Evolutionary conservation across 164 flowering plant genomes (phyloP), one percentile per base, ranked within the genome.

Genomic region (Echeveria elegans): DNA sequence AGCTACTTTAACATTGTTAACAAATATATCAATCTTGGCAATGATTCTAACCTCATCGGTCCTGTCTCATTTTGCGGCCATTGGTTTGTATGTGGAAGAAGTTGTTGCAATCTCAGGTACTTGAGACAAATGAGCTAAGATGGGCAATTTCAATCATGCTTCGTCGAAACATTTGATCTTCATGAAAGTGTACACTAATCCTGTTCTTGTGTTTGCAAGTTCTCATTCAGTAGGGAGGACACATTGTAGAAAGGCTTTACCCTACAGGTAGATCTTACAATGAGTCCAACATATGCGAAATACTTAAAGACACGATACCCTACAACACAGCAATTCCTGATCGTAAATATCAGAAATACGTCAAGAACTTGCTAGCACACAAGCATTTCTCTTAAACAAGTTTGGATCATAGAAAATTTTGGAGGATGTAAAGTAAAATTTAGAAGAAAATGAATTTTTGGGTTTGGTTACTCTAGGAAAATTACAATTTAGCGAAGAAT

Each of bases 201-300:
- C 7, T 34, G 3, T 3, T 4, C 21, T 47, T 47, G 3, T 16
- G 52, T 47, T 50, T 60, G 36, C 18, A 60, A 38, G 64, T 0
- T 21, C 11, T 14, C 64, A 61, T 36, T 61, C 64, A 2, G n/a
- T 61, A 0, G 64, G 64, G 1, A 30, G 64, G 21, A 36, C 38
- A 18, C 64, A 61, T 36, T 61, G 64, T 21, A n/a, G n/a, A 21
- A 36, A 61, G 64, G 40, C 40, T 61, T 11, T 61, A 61, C 14
- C 64, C 64, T 1, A 61, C 38, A 1, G 40, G 30, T 18, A n/a
- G 64, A 61, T 61, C 64, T 38, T 6, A 61, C 64, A 18, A 2
- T 61, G n/a, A 36, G 31, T 38, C 64, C 64, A 0, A 38, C 12
- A 0, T n/a, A 61, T 15, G 64, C 40, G 8, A 15, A 61, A 11